A percentile compares a stretch with the other conserved stretches of the same genome.
Evolutionary conservation across 495 filamentous ascomycete genomes (phyloP).

Genomic region (Penicillium verhagenii): DNA sequence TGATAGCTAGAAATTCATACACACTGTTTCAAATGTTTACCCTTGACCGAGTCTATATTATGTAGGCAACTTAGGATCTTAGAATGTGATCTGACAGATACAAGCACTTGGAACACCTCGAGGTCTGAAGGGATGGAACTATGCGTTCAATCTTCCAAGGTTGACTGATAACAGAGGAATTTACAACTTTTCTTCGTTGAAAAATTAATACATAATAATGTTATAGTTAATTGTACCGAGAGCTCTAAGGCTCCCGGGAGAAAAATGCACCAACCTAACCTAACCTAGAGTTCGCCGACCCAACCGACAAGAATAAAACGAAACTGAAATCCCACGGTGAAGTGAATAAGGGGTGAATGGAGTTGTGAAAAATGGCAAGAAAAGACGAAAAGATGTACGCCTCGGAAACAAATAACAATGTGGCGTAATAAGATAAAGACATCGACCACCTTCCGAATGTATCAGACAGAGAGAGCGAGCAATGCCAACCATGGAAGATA

Average conservation of each 20-base stretch:
- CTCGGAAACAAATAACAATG: neutral
- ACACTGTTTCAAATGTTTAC: neutral
- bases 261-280: slow-evolving; percentile 25
- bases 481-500: neutral
- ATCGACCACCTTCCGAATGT: neutral
- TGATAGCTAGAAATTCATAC: neutral
- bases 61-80: neutral
- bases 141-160: too few species aligned
- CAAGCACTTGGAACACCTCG: too few species aligned
- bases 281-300: slow-evolving; percentile 39
- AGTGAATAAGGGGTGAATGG: neutral
- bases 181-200: too few species aligned
- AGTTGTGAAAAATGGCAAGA: neutral
- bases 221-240: slow-evolving; percentile 29
- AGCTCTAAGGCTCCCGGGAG: slow-evolving; percentile 22
- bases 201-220: too few species aligned
- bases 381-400: neutral
- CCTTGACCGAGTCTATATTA: too few species aligned
- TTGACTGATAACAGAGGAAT: too few species aligned
- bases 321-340: neutral
- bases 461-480: neutral
- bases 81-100: too few species aligned
- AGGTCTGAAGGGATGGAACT: too few species aligned
- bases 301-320: slow-evolving; percentile 34
- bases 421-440: slow-evolving; percentile 1